Evolutionary conservation across 495 filamentous ascomycete genomes (phyloP), one percentile per base, ranked within the genome.

Genomic region (Ramalina intermedia): DNA sequence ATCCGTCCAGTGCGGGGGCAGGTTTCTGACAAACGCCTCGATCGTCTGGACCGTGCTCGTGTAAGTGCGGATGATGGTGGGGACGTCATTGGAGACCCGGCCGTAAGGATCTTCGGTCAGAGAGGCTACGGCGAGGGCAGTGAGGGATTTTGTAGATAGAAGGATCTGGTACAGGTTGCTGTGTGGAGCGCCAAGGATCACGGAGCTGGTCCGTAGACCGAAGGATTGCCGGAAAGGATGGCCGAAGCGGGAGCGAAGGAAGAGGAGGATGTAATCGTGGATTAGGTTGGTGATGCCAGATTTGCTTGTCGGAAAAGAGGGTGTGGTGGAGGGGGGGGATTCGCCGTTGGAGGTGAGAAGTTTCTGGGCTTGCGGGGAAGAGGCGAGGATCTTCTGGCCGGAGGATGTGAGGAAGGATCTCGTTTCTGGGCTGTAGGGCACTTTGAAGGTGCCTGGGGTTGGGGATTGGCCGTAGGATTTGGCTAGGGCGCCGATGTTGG

Each of bases 101-200:
- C 91, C 91, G 56, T 78, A 93, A n/a, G 69, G 69, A 62, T 99
- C 91, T 65, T 99, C 91, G 9, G 67, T 66, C 27, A 96, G 65
- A 62, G 80, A 86, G 37, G 71, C 70, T n/a, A 82, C 71, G 14
- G 82, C 73, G 6, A 99, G 71, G 36, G 66, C 68, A 9, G 76
- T 74, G 37, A 96, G 65, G 1, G 81, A 76, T 49, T 79, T 75
- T 33, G 80, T 73, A 7, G 87, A 83, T 58, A 88, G 79, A 44
- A 83, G 59, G 51, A 88, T 80, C 17, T 77, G 60, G 46, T 70
- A 74, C 2, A 79, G 61, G 57, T 79, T 75, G 14, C 79, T 78
- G 49, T 80, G 75, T 0, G 86, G 87, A 6, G 69, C 58, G 27
- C 85, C 86, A 16, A 85, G 69, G 9, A 93, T 77, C 18, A 81